These are phyloP conservation scores for Pichia sporocuriosa DNA, from an alignment of 805 yeast genomes.

Conservation along the genomic window DNA sequence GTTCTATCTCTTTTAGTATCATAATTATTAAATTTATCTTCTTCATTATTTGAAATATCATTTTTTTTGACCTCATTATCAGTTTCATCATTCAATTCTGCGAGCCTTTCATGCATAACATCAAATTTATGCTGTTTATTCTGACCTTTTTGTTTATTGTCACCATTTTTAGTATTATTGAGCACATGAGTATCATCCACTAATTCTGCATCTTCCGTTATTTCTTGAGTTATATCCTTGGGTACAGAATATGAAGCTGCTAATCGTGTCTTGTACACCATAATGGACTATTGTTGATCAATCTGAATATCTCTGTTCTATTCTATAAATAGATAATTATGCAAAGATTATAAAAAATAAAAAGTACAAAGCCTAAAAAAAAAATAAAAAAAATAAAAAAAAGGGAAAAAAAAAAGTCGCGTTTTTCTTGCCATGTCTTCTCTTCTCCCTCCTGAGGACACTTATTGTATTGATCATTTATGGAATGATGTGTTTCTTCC, in stretches of 20 bases:
- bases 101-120: conserved; percentile 4
- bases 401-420: too few species aligned
- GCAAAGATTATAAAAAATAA: too few species aligned
- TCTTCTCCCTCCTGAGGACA: too few species aligned
- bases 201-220: conserved; percentile 5
- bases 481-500: too few species aligned
- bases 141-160: background rate
- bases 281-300: too few species aligned
- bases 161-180: background rate
- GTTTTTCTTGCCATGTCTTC: too few species aligned
- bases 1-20: conserved; percentile 33
- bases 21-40: background rate
- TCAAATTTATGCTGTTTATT: conserved; percentile 15
- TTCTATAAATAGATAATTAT: too few species aligned
- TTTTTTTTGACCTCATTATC: background rate
- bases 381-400: too few species aligned
- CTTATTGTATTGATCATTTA: too few species aligned
- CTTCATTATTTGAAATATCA: background rate
- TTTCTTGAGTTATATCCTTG: conserved; percentile 17
- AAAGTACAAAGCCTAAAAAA: too few species aligned
- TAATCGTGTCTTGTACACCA: background rate
- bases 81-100: background rate
- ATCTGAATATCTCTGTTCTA: too few species aligned
- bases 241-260: conserved; percentile 19
- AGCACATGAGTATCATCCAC: conserved; percentile 1